A percentile compares a stretch with the other conserved stretches of the same genome.
Evolutionary conservation across 306 rosid genomes (phyloP).

Genomic region (Elaeagnus macrophylla): DNA sequence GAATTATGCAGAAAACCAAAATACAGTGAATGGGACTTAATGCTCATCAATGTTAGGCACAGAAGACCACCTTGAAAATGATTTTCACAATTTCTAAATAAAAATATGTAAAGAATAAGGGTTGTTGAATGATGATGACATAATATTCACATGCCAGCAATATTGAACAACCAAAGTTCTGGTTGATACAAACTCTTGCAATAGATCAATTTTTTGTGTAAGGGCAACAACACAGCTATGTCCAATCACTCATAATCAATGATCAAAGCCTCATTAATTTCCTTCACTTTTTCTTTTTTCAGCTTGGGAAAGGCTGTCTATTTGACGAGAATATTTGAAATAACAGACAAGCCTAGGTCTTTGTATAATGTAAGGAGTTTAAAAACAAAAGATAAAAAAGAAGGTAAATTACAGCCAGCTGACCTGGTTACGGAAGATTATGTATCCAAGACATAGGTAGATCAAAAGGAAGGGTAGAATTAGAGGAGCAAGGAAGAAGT

Average conservation of each 20-base stretch:
- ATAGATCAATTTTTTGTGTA: no score
- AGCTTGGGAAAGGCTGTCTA: no score
- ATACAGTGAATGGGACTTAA: no score
- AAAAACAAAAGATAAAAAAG: neutral
- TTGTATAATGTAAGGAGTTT: neutral
- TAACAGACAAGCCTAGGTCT: neutral
- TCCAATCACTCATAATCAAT: no score
- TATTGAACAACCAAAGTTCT: neutral
- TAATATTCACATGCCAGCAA: neutral
- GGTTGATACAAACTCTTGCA: neutral
- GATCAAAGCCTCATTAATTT: no score
- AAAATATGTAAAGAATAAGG: neutral
- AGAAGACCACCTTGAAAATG: neutral
- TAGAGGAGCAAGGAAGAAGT: conserved; percentile 91
- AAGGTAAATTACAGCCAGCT: conserved; percentile 17
- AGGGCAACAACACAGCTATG: no score
- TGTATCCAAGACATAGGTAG: conserved; percentile 68
- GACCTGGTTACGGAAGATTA: conserved; percentile 82
- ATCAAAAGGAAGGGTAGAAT: conserved; percentile 82
- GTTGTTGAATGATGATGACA: neutral
- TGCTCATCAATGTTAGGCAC: neutral
- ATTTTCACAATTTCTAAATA: neutral
- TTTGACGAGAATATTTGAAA: neutral
- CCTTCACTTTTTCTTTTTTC: no score
- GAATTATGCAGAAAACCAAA: no score